phyloP scores from a whole-genome alignment of 176 grass and related monocot genomes.

The Eragrostis nindensis region DNA sequence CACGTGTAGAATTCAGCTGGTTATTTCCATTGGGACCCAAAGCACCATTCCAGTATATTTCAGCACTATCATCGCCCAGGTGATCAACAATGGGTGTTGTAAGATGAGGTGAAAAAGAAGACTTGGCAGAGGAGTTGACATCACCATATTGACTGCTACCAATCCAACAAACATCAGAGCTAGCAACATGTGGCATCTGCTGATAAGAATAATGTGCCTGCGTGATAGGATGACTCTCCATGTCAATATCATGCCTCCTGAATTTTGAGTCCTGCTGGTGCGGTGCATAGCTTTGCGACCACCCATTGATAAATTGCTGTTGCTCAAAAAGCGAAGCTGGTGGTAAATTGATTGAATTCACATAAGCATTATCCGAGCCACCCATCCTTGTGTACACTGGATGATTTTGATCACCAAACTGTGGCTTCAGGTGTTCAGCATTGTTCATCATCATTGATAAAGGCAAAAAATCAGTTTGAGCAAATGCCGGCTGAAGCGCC shows the following conservation, averaged over 20 bases:
- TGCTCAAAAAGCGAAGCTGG: slow-evolving; percentile 31
- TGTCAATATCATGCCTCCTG: slow-evolving; percentile 38
- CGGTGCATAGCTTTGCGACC: neutral
- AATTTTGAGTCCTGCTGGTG: slow-evolving; percentile 43
- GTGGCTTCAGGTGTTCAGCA: slow-evolving; percentile 27
- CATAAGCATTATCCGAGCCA: slow-evolving; percentile 13
- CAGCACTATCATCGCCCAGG: slow-evolving; percentile 18
- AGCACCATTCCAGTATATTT: slow-evolving; percentile 25
- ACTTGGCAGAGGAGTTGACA: slow-evolving; percentile 4
- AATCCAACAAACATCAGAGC: slow-evolving; percentile 33
- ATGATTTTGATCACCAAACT: neutral
- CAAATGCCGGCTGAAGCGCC: neutral
- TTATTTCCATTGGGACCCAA: slow-evolving; percentile 25
- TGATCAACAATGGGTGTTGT: slow-evolving; percentile 8
- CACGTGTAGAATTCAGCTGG: slow-evolving; percentile 25
- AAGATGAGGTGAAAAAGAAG: slow-evolving; percentile 27
- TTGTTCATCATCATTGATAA: slow-evolving; percentile 26
- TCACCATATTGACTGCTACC: slow-evolving; percentile 26
- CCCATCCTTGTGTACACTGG: slow-evolving; percentile 12
- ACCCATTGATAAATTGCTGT: slow-evolving; percentile 28
- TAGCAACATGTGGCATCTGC: slow-evolving; percentile 35
- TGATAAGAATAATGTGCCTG: slow-evolving; percentile 37
- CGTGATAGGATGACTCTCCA: slow-evolving; percentile 32
- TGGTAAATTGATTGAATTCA: neutral
- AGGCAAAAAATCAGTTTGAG: slow-evolving; percentile 16